Conservation (phyloP, 371 early-diverging fungal genomes). For the Rhizopus stolonifer region DNA sequence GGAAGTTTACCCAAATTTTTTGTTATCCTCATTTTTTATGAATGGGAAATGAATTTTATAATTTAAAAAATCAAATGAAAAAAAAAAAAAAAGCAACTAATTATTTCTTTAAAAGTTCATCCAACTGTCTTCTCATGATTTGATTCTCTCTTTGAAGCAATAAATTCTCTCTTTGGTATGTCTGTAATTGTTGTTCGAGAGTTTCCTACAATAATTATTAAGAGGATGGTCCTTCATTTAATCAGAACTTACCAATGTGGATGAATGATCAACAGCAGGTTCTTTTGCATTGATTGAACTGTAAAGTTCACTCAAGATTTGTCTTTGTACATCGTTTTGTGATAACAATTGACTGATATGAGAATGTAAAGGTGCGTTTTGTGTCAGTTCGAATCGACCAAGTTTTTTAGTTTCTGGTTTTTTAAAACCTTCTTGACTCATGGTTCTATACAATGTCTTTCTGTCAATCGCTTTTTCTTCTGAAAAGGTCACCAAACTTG, state of each 20-base stretch:
- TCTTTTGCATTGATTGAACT: constrained; percentile 1
- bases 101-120: constrained; percentile 22
- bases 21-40: constrained; percentile 12
- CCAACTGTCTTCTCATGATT: constrained; percentile 49
- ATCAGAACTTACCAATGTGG: too few species aligned
- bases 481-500: constrained; percentile 19
- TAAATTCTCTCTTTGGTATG: constrained; percentile 48
- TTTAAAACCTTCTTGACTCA: constrained; percentile 22
- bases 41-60: background rate
- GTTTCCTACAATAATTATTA: constrained; percentile 23
- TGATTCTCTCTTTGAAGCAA: constrained; percentile 56
- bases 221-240: too few species aligned
- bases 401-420: constrained; percentile 24
- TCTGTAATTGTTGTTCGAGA: constrained; percentile 48
- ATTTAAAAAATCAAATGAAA: constrained; percentile 11
- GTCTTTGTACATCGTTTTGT: constrained; percentile 35
- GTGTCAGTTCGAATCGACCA: constrained; percentile 31
- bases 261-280: background rate
- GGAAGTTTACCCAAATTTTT: constrained; percentile 52
- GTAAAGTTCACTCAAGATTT: constrained; percentile 27
- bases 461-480: constrained; percentile 11
- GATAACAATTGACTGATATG: constrained; percentile 40
- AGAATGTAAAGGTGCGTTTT: constrained; percentile 5
- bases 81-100: constrained; percentile 2
- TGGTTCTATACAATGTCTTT: constrained; percentile 20